These are phyloP conservation scores for Parietaria judaica DNA, from an alignment of 306 rosid genomes.

Conservation along the genomic window DNA sequence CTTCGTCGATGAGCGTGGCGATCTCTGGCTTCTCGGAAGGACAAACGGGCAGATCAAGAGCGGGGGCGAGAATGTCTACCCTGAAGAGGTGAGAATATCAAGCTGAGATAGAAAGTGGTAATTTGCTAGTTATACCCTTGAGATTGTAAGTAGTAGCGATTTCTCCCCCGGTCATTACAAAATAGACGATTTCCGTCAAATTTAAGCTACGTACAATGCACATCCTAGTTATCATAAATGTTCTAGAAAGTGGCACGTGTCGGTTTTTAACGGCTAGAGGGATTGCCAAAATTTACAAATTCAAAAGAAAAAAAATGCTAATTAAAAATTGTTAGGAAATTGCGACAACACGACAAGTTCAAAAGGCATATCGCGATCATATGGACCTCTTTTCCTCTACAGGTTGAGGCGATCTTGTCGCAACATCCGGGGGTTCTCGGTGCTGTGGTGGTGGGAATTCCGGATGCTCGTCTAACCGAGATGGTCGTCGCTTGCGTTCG, in stretches of 20 bases:
- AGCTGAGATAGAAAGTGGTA: not conserved
- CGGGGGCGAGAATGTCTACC: conserved; percentile 89
- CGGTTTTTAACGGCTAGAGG: no score
- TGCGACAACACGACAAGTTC: no score
- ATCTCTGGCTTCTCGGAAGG: conserved; percentile 77
- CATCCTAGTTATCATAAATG: no score
- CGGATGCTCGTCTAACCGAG: conserved; percentile 55
- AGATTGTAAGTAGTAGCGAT: no score
- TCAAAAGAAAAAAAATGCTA: no score
- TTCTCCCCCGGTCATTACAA: no score
- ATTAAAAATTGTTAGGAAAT: no score
- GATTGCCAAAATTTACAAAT: no score
- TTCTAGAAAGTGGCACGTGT: no score
- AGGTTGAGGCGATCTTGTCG: conserved; percentile 67
- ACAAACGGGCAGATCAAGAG: conserved; percentile 72
- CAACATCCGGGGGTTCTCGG: conserved; percentile 67
- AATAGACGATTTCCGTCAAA: no score
- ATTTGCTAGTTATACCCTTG: no score
- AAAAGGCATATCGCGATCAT: no score
- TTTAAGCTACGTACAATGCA: not conserved
- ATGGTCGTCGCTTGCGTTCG: conserved; percentile 60
- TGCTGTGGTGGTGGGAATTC: conserved; percentile 60
- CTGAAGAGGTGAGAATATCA: conserved; percentile 61
- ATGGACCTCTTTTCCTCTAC: conserved; percentile 4
- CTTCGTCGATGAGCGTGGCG: conserved; percentile 51